These are phyloP conservation scores for Aspergillus sp. DNA, from an alignment of 2,329 filamentous ascomycete genomes.

Conservation along the genomic window DNA sequence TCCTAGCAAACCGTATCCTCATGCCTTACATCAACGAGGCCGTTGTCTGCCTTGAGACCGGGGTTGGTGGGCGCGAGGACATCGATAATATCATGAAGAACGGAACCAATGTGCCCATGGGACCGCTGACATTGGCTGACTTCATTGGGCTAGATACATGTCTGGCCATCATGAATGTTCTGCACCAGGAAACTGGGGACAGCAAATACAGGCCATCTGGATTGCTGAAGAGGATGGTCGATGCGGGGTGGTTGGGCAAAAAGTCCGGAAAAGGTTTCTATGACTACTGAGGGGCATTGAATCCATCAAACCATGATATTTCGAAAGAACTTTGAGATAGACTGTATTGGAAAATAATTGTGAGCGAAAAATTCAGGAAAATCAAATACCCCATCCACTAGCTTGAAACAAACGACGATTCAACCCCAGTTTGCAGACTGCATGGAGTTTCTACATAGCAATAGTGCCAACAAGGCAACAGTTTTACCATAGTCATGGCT, in stretches of 20 bases:
- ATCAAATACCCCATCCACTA: neutral
- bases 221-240: slow-evolving; percentile 89
- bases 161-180: slow-evolving; percentile 92
- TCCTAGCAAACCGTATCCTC: slow-evolving; percentile 92
- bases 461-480: no score
- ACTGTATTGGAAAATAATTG: no score
- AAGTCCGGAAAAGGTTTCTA: slow-evolving; percentile 97
- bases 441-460: no score
- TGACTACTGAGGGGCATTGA: slow-evolving; percentile 61
- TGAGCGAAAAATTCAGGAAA: neutral
- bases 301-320: neutral
- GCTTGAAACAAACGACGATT: neutral
- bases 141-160: slow-evolving; percentile 98
- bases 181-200: slow-evolving; percentile 88
- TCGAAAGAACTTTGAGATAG: no score
- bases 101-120: slow-evolving; percentile 98
- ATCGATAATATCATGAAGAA: slow-evolving; percentile 99
- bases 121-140: slow-evolving; percentile 86
- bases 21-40: slow-evolving; percentile 99
- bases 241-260: slow-evolving; percentile 96
- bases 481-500: no score
- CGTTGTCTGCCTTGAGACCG: slow-evolving; percentile 91
- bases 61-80: slow-evolving; percentile 81
- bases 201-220: slow-evolving; percentile 93
- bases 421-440: no score